Base-by-base conservation (phyloP, 371 early-diverging fungal genomes). In the Mucor saturninus region DNA sequence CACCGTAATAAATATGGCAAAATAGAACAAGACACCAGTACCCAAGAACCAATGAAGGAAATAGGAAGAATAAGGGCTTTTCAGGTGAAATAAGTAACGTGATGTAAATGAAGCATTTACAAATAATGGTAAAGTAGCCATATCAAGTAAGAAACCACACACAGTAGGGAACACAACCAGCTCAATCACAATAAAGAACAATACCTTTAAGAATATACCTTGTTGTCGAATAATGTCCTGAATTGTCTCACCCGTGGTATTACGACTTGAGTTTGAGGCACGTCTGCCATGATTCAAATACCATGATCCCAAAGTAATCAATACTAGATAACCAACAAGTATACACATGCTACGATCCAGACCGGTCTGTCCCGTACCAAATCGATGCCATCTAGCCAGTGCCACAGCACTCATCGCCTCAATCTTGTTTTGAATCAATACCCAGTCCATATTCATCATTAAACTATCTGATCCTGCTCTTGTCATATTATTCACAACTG, bases 21-120 rank as follows among this genome's bases (percentile, higher is more conserved):
- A 92, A 60, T 93, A 88, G 69, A 93, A 93, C 93, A 97, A 93
- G 62, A 95, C 96, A 10, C 87, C 85, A 2, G 98, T 95, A 0
- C 98, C 98, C 4, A 89, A 67, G 59, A 96, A 86, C 98, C 96
- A 97, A 71, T 96, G 95, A 56, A 93, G 69, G 61, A 94, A 89
- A 39, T 80, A 74, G 7, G 87, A 85, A 11, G 89, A 88, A 66
- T 91, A 86, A 2, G 93, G 93, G 29, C 86, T 84, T 38, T 75
- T 74, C 7, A 65, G 49, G 67, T 85, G 79, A 63, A 89, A 93
- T 2, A 71, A 80, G 56, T 77, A 75, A 6, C 94, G 89, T 3
- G 84, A 61, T 0, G 63, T 59, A 8, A 92, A 50, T 0, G 92
- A 84, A 3, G 88, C 85, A 26, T 82, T 83, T 6, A 80, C 79